Conservation (phyloP, 345 rosid genomes). For the Eucalyptus sp. region DNA sequence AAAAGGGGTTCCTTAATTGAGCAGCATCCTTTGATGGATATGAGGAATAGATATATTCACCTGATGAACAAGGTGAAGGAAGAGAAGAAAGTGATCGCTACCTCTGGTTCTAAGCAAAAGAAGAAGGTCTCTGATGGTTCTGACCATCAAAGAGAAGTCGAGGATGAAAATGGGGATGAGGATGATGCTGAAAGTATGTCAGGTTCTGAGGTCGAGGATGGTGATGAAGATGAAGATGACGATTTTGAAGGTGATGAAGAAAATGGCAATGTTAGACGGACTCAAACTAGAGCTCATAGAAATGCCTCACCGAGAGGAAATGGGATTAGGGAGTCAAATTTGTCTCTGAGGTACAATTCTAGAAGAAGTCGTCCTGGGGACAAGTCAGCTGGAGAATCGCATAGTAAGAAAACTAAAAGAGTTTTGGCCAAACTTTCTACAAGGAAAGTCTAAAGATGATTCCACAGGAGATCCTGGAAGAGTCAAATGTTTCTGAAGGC, state of each 20-base stretch:
- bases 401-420: background rate
- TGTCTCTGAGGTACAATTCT: background rate
- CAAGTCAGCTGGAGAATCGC: background rate
- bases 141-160: slow-evolving; percentile 7
- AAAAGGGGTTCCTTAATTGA: slow-evolving; percentile 65
- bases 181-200: background rate
- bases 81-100: slow-evolving; percentile 14
- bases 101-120: slow-evolving; percentile 21
- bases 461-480: background rate
- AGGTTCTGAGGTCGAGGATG: slow-evolving; percentile 28
- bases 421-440: background rate
- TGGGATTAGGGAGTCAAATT: background rate
- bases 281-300: background rate
- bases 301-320: background rate
- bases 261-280: background rate
- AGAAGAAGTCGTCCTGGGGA: background rate
- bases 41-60: slow-evolving; percentile 62
- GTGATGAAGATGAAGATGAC: slow-evolving; percentile 23
- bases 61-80: slow-evolving; percentile 56
- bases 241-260: slow-evolving; percentile 8
- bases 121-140: slow-evolving; percentile 7
- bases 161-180: slow-evolving; percentile 2
- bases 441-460: background rate
- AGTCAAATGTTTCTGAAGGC: background rate
- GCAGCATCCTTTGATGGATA: slow-evolving; percentile 36